These are phyloP conservation scores for Solanum ossicruentum DNA, from an alignment of 257 asterid genomes.

Conservation along the genomic window DNA sequence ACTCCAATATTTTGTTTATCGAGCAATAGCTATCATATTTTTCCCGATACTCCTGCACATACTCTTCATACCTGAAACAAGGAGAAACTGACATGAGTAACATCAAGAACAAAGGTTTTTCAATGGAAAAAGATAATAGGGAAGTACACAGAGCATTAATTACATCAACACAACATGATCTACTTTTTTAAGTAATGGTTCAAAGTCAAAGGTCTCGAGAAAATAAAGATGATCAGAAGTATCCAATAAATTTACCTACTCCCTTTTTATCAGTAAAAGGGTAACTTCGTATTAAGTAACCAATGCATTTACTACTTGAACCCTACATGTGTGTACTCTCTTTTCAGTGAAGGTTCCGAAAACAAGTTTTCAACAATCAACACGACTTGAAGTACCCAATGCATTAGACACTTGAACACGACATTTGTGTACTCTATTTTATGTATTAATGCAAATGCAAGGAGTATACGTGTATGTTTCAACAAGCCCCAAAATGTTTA, in stretches of 20 bases:
- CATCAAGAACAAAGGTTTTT: conserved; percentile 3
- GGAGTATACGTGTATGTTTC: not conserved
- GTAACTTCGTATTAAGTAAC: not conserved
- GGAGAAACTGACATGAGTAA: not conserved
- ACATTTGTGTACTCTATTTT: not conserved
- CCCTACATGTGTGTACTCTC: not conserved
- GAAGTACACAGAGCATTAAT: not conserved
- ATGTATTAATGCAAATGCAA: not conserved
- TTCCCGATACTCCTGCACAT: conserved; percentile 82
- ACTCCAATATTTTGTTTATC: conserved; percentile 51
- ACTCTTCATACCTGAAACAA: conserved; percentile 52
- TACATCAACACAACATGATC: not conserved
- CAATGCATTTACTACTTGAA: not conserved
- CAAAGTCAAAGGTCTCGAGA: not conserved
- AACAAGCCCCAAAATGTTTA: not conserved
- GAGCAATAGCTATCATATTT: conserved; percentile 62
- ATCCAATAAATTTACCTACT: not conserved
- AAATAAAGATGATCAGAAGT: not conserved
- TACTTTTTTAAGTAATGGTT: not conserved
- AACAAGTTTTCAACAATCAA: not conserved
- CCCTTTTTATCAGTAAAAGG: not conserved
- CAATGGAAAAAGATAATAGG: not conserved
- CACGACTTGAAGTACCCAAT: not conserved
- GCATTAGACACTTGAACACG: not conserved
- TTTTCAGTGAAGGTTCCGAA: not conserved